A percentile compares a stretch with the other conserved stretches of the same genome.
Evolutionary conservation across 1,284 basidiomycete genomes (phyloP).

Genomic region (Sparassis latifolia): DNA sequence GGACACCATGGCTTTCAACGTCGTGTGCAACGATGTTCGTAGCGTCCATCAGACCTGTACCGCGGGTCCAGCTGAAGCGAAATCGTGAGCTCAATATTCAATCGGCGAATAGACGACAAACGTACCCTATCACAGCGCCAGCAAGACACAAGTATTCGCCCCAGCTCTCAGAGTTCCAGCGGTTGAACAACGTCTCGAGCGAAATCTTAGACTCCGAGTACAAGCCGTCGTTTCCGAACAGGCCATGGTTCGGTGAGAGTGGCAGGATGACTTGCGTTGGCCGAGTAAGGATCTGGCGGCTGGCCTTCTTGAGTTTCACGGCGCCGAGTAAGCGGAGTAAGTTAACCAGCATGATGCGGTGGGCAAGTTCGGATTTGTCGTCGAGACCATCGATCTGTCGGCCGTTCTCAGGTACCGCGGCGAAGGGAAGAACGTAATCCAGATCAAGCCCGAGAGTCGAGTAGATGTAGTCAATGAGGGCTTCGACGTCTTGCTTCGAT

Average conservation of each 20-base stretch:
- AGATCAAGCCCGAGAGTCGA: constrained; percentile 90
- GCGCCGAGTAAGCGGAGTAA: constrained; percentile 92
- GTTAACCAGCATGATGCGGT: constrained; percentile 96
- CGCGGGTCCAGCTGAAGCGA: constrained; percentile 79
- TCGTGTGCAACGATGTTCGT: constrained; percentile 95
- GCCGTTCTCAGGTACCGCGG: constrained; percentile 97
- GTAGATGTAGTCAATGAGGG: constrained; percentile 97
- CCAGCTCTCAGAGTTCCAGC: constrained; percentile 98
- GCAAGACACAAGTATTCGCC: constrained; percentile 97
- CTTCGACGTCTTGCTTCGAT: constrained; percentile 96
- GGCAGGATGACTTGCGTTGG: constrained; percentile 98
- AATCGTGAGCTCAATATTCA: constrained; percentile 9
- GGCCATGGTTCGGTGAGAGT: constrained; percentile 94
- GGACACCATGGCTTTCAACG: constrained; percentile 88
- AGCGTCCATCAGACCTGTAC: constrained; percentile 96
- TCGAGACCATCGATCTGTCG: constrained; percentile 96
- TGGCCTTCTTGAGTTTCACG: constrained; percentile 97
- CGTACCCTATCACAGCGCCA: constrained; percentile 94
- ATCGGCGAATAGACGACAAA: not conserved
- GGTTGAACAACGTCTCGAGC: constrained; percentile 95
- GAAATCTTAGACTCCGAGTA: constrained; percentile 99
- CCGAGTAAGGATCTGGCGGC: constrained; percentile 91
- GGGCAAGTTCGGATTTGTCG: constrained; percentile 96
- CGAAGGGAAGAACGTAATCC: constrained; percentile 97
- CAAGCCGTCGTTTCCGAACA: constrained; percentile 96